Conservation (phyloP, 2,329 filamentous ascomycete genomes). For the Fusarium nygamai region DNA sequence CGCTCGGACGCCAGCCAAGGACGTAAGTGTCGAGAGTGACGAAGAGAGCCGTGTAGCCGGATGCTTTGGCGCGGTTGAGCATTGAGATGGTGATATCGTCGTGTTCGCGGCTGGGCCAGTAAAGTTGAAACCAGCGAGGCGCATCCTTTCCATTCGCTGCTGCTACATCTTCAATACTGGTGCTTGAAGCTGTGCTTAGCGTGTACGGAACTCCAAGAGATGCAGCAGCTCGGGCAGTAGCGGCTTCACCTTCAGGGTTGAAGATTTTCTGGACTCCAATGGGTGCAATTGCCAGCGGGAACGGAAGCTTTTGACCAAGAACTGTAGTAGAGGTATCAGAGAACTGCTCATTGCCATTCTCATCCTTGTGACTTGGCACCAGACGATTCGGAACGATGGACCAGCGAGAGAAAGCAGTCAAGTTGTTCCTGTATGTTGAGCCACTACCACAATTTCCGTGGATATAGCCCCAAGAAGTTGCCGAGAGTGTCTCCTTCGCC, state of each 20-base stretch:
- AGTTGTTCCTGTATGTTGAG: slow-evolving; percentile 20
- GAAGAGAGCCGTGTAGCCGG: slow-evolving; percentile 6
- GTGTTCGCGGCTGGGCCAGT: slow-evolving; percentile 25
- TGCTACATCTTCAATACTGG: slow-evolving; percentile 25
- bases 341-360: slow-evolving; percentile 18
- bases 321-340: slow-evolving; percentile 12
- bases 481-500: slow-evolving; percentile 16
- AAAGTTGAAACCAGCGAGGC: slow-evolving; percentile 22
- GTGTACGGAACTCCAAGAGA: slow-evolving; percentile 3
- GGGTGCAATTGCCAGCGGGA: slow-evolving; percentile 17
- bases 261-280: slow-evolving; percentile 27
- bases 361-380: slow-evolving; percentile 13
- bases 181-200: slow-evolving; percentile 25
- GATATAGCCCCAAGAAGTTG: slow-evolving; percentile 29
- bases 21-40: slow-evolving; percentile 15
- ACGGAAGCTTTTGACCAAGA: slow-evolving; percentile 11
- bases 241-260: slow-evolving; percentile 12
- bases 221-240: slow-evolving; percentile 3
- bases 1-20: slow-evolving; percentile 12
- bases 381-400: slow-evolving; percentile 9
- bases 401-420: slow-evolving; percentile 9
- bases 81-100: slow-evolving; percentile 25
- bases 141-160: not conserved
- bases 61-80: slow-evolving; percentile 2
- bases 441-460: slow-evolving; percentile 23